phyloP scores from a whole-genome alignment of 345 rosid species.

The Boechera divaricarpa region DNA sequence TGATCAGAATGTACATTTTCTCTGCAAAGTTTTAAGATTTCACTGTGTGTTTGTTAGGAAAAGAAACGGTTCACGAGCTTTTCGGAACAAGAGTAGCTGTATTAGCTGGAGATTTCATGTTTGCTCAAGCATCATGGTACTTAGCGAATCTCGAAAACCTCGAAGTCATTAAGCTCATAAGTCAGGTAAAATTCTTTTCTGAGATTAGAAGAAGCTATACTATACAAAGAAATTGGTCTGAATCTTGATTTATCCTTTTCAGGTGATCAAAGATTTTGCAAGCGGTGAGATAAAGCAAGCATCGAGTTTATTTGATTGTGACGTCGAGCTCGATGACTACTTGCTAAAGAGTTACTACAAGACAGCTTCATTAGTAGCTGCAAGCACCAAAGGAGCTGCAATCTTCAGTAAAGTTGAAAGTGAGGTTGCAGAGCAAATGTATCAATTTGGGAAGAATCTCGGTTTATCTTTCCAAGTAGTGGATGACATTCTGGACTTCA shows the following conservation, averaged over 20 bases:
- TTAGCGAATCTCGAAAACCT: conserved; percentile 94
- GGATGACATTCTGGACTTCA: conserved; percentile 92
- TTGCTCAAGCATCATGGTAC: conserved; percentile 99
- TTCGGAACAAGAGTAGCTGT: conserved; percentile 91
- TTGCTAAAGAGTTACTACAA: conserved; percentile 90
- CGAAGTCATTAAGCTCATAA: conserved; percentile 92
- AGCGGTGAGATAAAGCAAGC: conserved; percentile 99
- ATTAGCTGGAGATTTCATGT: conserved; percentile 95
- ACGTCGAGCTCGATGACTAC: conserved; percentile 76
- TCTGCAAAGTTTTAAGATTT: not conserved
- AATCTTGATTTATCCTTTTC: conserved; percentile 31
- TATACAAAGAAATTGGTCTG: conserved; percentile 1
- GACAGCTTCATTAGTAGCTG: conserved; percentile 92
- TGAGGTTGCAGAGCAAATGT: conserved; percentile 62
- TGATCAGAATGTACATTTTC: not conserved
- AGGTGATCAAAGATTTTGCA: conserved; percentile 98
- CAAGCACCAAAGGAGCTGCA: conserved; percentile 94
- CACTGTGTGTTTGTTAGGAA: conserved; percentile 55
- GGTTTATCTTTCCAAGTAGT: conserved; percentile 95
- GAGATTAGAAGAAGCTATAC: not conserved
- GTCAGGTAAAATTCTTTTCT: conserved; percentile 63
- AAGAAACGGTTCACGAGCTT: conserved; percentile 82
- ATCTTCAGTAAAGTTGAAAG: conserved; percentile 75
- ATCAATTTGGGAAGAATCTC: conserved; percentile 82
- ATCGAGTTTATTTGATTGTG: conserved; percentile 89